Conservation (phyloP, 2,329 filamentous ascomycete species). For the Westerdykella ornata region DNA sequence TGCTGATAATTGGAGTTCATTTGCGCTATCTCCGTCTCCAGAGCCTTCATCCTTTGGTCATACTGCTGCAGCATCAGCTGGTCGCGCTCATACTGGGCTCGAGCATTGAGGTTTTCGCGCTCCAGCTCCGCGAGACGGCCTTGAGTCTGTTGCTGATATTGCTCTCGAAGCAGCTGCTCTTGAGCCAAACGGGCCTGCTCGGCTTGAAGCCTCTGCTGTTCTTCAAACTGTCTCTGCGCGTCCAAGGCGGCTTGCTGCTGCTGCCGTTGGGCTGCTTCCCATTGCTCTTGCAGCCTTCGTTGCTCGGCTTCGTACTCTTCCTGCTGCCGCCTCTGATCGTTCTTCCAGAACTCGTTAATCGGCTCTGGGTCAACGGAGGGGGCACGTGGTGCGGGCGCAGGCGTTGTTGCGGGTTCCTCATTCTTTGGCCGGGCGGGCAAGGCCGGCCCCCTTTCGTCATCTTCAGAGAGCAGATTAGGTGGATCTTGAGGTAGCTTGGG, state of each 20-base stretch:
- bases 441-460: constrained; percentile 68
- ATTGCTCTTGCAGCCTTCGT: constrained; percentile 76
- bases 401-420: constrained; percentile 58
- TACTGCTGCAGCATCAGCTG: constrained; percentile 97
- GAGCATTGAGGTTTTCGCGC: constrained; percentile 86
- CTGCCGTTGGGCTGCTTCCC: constrained; percentile 69
- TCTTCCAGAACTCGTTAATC: constrained; percentile 97
- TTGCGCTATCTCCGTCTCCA: constrained; percentile 80
- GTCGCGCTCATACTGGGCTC: constrained; percentile 93
- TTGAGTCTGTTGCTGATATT: constrained; percentile 89
- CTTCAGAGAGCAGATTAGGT: constrained; percentile 78
- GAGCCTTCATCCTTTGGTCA: constrained; percentile 81
- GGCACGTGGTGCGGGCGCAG: constrained; percentile 54
- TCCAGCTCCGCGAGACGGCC: constrained; percentile 93
- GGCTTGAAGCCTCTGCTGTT: constrained; percentile 78
- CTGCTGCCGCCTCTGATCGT: constrained; percentile 82
- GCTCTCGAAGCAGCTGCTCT: constrained; percentile 80
- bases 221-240: constrained; percentile 91
- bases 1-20: constrained; percentile 77
- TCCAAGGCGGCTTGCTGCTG: constrained; percentile 79
- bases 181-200: constrained; percentile 89
- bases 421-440: constrained; percentile 67
- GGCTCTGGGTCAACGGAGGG: constrained; percentile 80
- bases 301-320: constrained; percentile 95
- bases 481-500: constrained; percentile 93